phyloP scores from a whole-genome alignment of 352 stramenopile species.

The Globisporangium mamillatum region DNA sequence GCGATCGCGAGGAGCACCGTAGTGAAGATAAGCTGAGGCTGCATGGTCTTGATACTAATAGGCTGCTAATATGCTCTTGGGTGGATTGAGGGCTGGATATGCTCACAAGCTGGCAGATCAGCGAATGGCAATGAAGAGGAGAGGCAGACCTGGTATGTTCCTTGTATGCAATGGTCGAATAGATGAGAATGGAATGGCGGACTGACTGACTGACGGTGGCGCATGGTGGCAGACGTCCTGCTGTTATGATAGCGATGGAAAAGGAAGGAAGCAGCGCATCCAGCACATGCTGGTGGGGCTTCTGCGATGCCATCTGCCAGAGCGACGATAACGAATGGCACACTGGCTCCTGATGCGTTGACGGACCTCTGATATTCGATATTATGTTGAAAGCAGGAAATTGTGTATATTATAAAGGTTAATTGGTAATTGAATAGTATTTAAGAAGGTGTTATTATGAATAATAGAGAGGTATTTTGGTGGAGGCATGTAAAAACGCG shows the following conservation, averaged over 20 bases:
- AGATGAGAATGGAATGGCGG: background rate
- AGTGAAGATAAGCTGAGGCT: conserved; percentile 9
- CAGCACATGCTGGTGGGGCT: background rate
- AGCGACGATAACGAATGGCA: background rate
- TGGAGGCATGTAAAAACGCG: background rate
- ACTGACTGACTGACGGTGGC: background rate
- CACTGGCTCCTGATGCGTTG: background rate
- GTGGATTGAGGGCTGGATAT: background rate
- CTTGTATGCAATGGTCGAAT: background rate
- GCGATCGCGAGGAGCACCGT: conserved; percentile 4
- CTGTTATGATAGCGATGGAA: conserved; percentile 1
- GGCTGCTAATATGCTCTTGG: too few species aligned
- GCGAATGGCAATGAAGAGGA: background rate
- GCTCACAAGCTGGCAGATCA: conserved; percentile 1
- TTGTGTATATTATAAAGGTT: background rate
- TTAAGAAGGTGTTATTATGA: background rate
- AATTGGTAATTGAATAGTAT: background rate
- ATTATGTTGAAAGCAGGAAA: background rate
- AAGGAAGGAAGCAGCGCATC: background rate
- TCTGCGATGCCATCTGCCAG: background rate
- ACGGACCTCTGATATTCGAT: background rate
- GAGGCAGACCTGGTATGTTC: background rate
- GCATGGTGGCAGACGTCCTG: background rate
- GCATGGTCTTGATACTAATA: conserved; percentile 4
- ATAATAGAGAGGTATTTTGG: background rate